phyloP scores from a whole-genome alignment of 2,329 filamentous ascomycete genomes.

The Aspergillus pseudoterreus region DNA sequence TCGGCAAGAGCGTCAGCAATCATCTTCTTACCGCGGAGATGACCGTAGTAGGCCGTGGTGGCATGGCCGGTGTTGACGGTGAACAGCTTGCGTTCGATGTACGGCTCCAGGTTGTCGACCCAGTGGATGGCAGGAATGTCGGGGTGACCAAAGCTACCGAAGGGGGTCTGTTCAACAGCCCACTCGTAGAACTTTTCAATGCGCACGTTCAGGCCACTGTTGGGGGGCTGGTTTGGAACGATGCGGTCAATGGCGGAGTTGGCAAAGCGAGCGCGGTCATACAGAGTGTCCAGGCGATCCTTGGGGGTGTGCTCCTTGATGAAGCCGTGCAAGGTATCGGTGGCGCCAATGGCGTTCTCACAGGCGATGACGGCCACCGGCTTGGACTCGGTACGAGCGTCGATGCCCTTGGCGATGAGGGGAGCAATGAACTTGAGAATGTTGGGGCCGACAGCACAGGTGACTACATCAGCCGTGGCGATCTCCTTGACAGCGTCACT shows the following conservation, averaged over 20 bases:
- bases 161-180: conserved; percentile 88
- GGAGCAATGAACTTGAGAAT: conserved; percentile 95
- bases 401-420: conserved; percentile 90
- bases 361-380: conserved; percentile 93
- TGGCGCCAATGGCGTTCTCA: conserved; percentile 95
- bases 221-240: conserved; percentile 80
- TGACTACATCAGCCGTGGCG: conserved; percentile 81
- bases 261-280: conserved; percentile 78
- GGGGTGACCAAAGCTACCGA: conserved; percentile 66
- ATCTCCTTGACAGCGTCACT: conserved; percentile 80
- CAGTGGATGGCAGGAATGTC: conserved; percentile 85
- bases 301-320: conserved; percentile 74
- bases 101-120: conserved; percentile 86
- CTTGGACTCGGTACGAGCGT: conserved; percentile 61
- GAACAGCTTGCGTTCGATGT: conserved; percentile 98
- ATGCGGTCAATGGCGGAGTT: conserved; percentile 99
- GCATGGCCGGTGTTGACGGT: conserved; percentile 98
- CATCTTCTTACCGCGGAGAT: conserved; percentile 78
- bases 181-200: conserved; percentile 99
- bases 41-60: conserved; percentile 91
- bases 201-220: conserved; percentile 81
- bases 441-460: conserved; percentile 94
- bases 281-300: conserved; percentile 64
- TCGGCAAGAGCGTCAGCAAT: conserved; percentile 88
- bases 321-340: conserved; percentile 76